Conservation (phyloP, 805 yeast species). For the Metahyphopichia silvanorum region DNA sequence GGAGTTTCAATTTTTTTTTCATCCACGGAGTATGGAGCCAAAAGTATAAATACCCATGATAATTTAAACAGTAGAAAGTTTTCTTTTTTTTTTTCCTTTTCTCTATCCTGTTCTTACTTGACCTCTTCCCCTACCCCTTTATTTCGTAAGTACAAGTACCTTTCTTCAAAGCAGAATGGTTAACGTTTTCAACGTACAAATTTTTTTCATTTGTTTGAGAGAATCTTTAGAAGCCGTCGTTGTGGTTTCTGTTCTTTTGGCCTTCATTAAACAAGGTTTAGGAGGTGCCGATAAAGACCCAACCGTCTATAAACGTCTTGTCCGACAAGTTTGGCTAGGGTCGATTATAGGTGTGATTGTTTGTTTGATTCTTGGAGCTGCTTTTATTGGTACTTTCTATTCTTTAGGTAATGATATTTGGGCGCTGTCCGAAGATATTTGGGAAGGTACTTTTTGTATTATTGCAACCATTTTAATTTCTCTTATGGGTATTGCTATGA, state of each 20-base stretch:
- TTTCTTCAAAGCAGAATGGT: constrained; percentile 2
- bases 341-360: constrained; percentile 66
- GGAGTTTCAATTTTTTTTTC: no score
- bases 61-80: no score
- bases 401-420: constrained; percentile 78
- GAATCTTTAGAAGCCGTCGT: constrained; percentile 92
- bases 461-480: constrained; percentile 89
- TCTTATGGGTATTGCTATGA: constrained; percentile 94
- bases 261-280: constrained; percentile 87
- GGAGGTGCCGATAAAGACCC: constrained; percentile 51
- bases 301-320: constrained; percentile 54
- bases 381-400: constrained; percentile 92
- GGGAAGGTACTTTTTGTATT: constrained; percentile 95
- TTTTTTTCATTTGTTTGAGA: constrained; percentile 89
- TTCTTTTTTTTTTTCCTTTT: constrained; percentile 1
- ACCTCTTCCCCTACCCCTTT: constrained; percentile 5
- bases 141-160: no score
- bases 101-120: constrained; percentile 5
- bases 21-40: no score
- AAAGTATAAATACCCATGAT: no score
- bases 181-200: constrained; percentile 64
- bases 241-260: constrained; percentile 85
- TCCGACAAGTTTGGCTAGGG: constrained; percentile 88
- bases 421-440: constrained; percentile 82
- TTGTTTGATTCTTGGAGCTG: constrained; percentile 86